phyloP scores from a whole-genome alignment of 176 grass and related monocot genomes.

The Lolium rigidum region DNA sequence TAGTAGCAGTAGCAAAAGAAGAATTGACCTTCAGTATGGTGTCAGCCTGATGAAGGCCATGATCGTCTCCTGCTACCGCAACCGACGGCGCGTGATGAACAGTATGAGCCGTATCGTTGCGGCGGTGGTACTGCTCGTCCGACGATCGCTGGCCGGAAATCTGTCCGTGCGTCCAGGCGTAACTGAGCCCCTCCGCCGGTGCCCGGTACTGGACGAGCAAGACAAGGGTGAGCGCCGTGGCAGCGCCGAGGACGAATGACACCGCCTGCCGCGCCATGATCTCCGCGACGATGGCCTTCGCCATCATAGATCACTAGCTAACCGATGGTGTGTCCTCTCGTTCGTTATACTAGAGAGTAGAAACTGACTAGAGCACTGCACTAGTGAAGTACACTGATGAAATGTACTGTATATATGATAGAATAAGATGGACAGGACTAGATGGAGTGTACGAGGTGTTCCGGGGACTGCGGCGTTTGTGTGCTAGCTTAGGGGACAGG shows the following conservation, averaged over 20 bases:
- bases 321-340: background rate
- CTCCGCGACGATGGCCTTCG: conserved; percentile 11
- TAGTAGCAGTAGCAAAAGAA: too few relatives aligned
- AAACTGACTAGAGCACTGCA: background rate
- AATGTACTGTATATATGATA: too few relatives aligned
- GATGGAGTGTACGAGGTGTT: background rate
- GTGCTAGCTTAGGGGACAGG: too few relatives aligned
- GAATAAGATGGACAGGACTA: background rate
- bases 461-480: too few relatives aligned
- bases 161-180: background rate
- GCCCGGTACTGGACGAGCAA: conserved; percentile 43
- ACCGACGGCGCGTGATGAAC: background rate
- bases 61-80: too few relatives aligned
- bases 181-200: conserved; percentile 25
- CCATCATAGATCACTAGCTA: background rate
- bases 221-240: conserved; percentile 39
- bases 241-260: conserved; percentile 49
- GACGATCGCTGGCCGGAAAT: background rate
- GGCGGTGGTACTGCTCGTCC: background rate
- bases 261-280: conserved; percentile 28
- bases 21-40: background rate
- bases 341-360: background rate
- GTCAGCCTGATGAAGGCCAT: background rate
- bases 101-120: background rate
- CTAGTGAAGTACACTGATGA: too few relatives aligned